Evolutionary conservation across 192 early-diverging fungal species (phyloP), one percentile per base, ranked within the genome.

Genomic region (Lunasporangiospora selenospora): DNA sequence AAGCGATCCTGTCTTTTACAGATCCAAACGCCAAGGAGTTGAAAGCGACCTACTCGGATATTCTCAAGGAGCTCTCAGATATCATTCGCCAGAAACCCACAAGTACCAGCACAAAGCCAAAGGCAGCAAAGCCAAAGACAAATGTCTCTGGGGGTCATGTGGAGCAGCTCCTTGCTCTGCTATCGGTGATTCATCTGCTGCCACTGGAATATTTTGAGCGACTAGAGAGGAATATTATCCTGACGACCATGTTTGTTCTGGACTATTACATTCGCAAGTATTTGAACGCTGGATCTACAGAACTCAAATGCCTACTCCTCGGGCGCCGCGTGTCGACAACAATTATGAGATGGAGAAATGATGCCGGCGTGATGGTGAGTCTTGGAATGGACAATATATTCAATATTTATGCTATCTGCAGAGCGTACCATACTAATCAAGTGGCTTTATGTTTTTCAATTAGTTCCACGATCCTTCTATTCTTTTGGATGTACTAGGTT

Each of bases 141-240:
- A 30, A 24, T 23, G 23, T 9, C 53, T 1, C 5, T 36, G 32
- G 29, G 0, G 47, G 58, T 12, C 58, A 67, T 1, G 53, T 53
- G 7, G 15, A 34, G 6, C 40, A 50, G 32, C 51, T 48, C 13
- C 38, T 41, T 30, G 65, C 52, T n/a, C 43, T 65, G 59, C 49
- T 50, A 41, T 81, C 53, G 10, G 54, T 83, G 18, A 60, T 83
- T 33, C 76, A 79, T 12, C 60, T 83, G 0, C 77, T 83, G 38
- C 82, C 82, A 1, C 57, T 79, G 13, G 82, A 83, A 23, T 83
- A 79, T 51, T 83, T 75, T 55, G 73, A 81, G 49, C 77, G 75
- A 36, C 50, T 55, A 38, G 65, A 83, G 23, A 65, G 79, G n/a
- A 60, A 70, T 29, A 61, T 75, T 11, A 53, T 77, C 31, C 40